Conservation (phyloP, 352 stramenopile species). For the Phytopythium aichiense region DNA sequence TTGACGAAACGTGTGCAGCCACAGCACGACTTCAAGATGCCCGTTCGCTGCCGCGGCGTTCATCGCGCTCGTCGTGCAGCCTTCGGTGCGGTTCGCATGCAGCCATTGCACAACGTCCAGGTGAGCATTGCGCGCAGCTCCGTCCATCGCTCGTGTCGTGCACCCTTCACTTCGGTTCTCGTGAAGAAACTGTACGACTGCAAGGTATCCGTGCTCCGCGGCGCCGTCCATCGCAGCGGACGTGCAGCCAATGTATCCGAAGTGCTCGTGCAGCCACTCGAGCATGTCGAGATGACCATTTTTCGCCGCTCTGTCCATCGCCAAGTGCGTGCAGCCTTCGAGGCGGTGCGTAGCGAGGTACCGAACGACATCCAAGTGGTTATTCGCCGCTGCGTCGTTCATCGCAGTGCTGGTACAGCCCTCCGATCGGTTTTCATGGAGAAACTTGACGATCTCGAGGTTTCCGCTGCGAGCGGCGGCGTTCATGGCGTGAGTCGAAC, state of each 20-base stretch:
- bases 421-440: constrained; percentile 22
- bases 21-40: too few species aligned
- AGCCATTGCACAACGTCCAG: neutral
- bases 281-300: constrained; percentile 3
- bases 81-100: constrained; percentile 13
- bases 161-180: neutral
- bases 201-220: neutral
- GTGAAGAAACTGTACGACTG: neutral
- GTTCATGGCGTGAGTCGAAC: constrained; percentile 12
- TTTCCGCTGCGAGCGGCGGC: constrained; percentile 21
- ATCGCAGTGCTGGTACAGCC: constrained; percentile 25
- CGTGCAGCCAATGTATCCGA: neutral
- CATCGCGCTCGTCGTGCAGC: constrained; percentile 8
- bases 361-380: constrained; percentile 23
- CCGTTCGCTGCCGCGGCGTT: too few species aligned
- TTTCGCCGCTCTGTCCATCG: constrained; percentile 6
- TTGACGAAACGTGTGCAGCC: neutral
- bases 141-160: neutral
- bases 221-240: neutral
- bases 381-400: constrained; percentile 27
- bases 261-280: constrained; percentile 15
- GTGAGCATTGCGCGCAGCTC: neutral
- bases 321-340: constrained; percentile 23
- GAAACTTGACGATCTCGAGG: constrained; percentile 25
- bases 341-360: constrained; percentile 21